Base-by-base conservation (phyloP, 2,329 filamentous ascomycete species). In the Xylariales sp. region DNA sequence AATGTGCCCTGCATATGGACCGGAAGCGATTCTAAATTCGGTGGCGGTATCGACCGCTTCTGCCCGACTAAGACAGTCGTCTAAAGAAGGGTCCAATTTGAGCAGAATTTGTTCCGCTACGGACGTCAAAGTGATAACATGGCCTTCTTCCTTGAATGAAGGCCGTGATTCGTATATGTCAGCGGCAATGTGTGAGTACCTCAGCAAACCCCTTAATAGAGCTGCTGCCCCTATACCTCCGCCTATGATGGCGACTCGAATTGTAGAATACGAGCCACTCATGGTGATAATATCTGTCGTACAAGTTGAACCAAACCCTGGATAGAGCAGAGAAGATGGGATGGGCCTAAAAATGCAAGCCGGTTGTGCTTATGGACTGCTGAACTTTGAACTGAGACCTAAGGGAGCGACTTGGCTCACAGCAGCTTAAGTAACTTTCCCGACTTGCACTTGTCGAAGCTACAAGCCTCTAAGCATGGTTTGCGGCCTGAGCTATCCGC, bases 211-310 rank as follows among this genome's bases (percentile, higher is more conserved):
- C 14, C 74, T 71, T 3, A 77, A 60, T 5, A 77, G 54, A 34
- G 66, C 62, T 3, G 73, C 73, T 9, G 72, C 73, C 9, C 71
- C 71, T 16, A 78, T 53, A 0, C 74, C 73, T 16, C 76, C 75
- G 39, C 77, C 77, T 41, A 78, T 63, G 39, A 78, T 76, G 46
- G 76, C 77, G 32, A 78, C 71, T 34, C 74, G 72, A 34, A 77
- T 75, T 28, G 72, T 73, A 14, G 73, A 74, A 34, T 72, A 64
- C 2, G 67, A 52, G 23, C 56, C 63, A 48, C 45, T 69, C 73
- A 76, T 75, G n/a, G 34, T 71, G 61, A n/a, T 46, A 8, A 28
- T 48, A 28, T 54, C 30, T 30, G 8, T 36, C 12, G 23, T 18
- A 34, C 3, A 41, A 18, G 9, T 3, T 57, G 52, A 16, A 18